Evolutionary conservation across 805 yeast genomes (phyloP), one percentile per base, ranked within the genome.

Genomic region (Cephaloascus albidus): DNA sequence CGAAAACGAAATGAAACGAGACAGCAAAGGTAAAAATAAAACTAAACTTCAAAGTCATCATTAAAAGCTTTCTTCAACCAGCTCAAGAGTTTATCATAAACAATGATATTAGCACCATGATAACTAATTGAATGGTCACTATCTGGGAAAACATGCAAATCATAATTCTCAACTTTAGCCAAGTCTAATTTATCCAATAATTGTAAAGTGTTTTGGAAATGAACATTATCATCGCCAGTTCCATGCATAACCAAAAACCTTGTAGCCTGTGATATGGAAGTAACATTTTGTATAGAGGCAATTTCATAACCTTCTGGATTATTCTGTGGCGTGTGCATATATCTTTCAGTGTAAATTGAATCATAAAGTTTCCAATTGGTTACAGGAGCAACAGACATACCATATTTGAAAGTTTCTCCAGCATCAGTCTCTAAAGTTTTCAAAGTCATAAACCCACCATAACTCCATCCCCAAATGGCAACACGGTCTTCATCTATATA

Each of bases 401-500:
- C 93, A 51, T 72, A 85, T 43, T 78, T 78, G 63, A 85, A 84
- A 0, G 70, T 68, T 6, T 72, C 57, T 4, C 85, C 80, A 12
- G 55, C 51, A 52, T 85, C 94, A 36, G 63, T 67, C 54, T 85
- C 94, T 27, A 84, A 53, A 0, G 89, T 81, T 54, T 85, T 85
- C 39, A 85, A 58, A 0, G 90, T 79, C 6, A 81, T 67, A 52
- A 80, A 85, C 1, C 90, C 95, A 40, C 95, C 95, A 56, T 83
- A 85, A 1, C 89, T 81, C 89, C 93, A 85, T 14, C 95, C 95
- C 89, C 93, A 85, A 31, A 84, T 70, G 0, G 87, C 85, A 3
- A 81, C 74, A 41, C 64, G 64, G 1, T 68, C 63, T 3, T 48
- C 48, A 51, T 83, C 81, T 23, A 23, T 82, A 52, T 81, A 90